Evolutionary conservation across 768 basidiomycete genomes (phyloP).

Genomic region (Boletellus ananiceps): DNA sequence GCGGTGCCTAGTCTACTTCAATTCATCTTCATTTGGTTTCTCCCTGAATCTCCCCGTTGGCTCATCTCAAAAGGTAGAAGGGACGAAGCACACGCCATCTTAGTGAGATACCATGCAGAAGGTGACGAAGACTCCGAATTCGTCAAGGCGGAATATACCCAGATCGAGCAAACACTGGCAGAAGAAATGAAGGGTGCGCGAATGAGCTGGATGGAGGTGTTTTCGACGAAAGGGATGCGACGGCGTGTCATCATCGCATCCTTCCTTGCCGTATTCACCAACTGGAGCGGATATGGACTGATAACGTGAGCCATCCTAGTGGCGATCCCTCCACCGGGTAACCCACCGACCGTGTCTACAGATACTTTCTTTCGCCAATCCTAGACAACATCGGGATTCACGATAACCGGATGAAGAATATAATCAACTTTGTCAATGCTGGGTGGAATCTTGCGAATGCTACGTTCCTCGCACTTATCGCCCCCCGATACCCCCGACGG

Average conservation of each 20-base stretch:
- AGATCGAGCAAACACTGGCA: conserved; percentile 53
- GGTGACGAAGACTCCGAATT: conserved; percentile 49
- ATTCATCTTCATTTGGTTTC: conserved; percentile 49
- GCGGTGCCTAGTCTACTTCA: conserved; percentile 50
- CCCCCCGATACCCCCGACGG: conserved; percentile 16
- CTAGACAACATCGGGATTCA: conserved; percentile 20
- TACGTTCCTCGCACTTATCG: conserved; percentile 3
- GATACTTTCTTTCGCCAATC: conserved; percentile 9
- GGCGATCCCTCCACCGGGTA: too few relatives aligned
- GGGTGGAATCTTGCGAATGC: conserved; percentile 11
- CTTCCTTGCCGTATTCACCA: conserved; percentile 13
- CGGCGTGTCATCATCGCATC: conserved; percentile 11
- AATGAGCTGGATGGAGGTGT: neutral
- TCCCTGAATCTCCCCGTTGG: conserved; percentile 67
- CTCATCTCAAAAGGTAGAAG: conserved; percentile 52
- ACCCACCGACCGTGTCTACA: neutral
- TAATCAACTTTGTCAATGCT: conserved; percentile 10
- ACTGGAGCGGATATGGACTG: conserved; percentile 14
- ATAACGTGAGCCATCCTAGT: neutral
- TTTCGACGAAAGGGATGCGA: conserved; percentile 14
- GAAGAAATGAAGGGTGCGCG: conserved; percentile 3
- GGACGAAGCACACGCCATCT: conserved; percentile 43
- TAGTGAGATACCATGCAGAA: conserved; percentile 59
- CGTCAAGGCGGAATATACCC: conserved; percentile 52
- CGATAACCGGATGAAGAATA: conserved; percentile 15